phyloP scores from a whole-genome alignment of 805 yeast species.

The Hanseniaspora clermontiae region DNA sequence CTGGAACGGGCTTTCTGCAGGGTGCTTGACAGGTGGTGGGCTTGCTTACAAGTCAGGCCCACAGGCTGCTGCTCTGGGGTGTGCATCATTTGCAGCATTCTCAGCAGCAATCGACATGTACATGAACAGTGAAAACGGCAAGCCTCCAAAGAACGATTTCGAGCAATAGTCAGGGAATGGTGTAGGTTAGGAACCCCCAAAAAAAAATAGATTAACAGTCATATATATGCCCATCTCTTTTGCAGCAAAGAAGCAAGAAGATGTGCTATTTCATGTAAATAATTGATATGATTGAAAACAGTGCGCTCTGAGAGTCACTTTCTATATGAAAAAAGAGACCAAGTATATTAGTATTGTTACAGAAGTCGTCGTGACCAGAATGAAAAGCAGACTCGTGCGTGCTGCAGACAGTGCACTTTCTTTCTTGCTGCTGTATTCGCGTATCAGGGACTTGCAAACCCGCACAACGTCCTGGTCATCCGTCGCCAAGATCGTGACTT shows the following conservation, averaged over 20 bases:
- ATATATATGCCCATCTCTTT: too few relatives aligned
- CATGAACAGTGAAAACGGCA: slow-evolving; percentile 67
- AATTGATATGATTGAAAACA: background rate
- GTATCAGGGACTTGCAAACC: slow-evolving; percentile 3
- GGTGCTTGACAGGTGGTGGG: slow-evolving; percentile 95
- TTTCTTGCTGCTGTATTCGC: background rate
- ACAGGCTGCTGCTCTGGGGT: slow-evolving; percentile 77
- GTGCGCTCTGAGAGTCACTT: too few relatives aligned
- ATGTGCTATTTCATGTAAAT: background rate
- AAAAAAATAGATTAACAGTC: background rate
- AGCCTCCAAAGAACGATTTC: slow-evolving; percentile 81
- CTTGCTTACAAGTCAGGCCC: slow-evolving; percentile 89
- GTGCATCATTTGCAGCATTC: slow-evolving; percentile 96
- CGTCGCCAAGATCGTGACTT: slow-evolving; percentile 15
- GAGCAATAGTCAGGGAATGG: slow-evolving; percentile 40
- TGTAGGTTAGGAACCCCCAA: too few relatives aligned
- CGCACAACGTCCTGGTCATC: slow-evolving; percentile 7
- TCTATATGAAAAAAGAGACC: background rate
- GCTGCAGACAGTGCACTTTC: background rate
- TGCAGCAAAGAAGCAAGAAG: background rate
- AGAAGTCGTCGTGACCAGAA: background rate
- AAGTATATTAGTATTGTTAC: background rate
- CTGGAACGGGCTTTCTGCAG: slow-evolving; percentile 83
- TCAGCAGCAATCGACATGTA: slow-evolving; percentile 78
- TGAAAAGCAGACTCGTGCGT: background rate